Evolutionary conservation across 1,139 yeast genomes (phyloP).

Genomic region (Saccharomyces hybrid): DNA sequence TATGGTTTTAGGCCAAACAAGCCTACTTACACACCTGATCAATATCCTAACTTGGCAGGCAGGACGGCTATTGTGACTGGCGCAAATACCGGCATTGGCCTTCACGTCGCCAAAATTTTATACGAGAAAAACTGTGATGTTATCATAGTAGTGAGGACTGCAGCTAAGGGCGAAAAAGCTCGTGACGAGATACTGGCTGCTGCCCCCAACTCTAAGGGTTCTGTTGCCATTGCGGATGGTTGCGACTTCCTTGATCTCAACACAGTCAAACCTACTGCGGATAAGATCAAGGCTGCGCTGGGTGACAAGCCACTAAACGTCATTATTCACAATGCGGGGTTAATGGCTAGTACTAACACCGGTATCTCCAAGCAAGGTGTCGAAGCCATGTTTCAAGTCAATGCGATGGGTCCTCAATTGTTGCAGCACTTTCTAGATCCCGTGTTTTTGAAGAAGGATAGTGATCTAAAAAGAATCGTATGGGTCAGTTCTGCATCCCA

Average conservation of each 20-base stretch:
- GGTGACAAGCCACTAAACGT: conserved; percentile 33
- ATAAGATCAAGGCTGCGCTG: conserved; percentile 26
- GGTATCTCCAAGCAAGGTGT: conserved; percentile 37
- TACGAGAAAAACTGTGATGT: conserved; percentile 39
- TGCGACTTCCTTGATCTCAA: conserved; percentile 43
- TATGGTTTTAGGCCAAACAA: conserved; percentile 22
- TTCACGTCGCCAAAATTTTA: conserved; percentile 36
- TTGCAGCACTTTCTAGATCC: conserved; percentile 42
- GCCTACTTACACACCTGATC: conserved; percentile 34
- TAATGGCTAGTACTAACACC: conserved; percentile 38
- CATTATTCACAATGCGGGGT: conserved; percentile 47
- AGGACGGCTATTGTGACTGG: conserved; percentile 42
- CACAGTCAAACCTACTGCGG: conserved; percentile 38
- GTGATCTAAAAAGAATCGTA: conserved; percentile 35
- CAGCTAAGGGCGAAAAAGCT: conserved; percentile 33
- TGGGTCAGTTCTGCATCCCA: conserved; percentile 44
- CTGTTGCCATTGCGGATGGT: conserved; percentile 22
- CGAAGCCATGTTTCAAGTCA: conserved; percentile 44
- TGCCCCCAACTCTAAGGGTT: conserved; percentile 19
- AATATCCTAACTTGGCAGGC: conserved; percentile 41
- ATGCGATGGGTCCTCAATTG: conserved; percentile 44
- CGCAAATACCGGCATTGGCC: conserved; percentile 43
- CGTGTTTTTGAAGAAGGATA: conserved; percentile 30
- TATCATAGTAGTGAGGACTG: conserved; percentile 37
- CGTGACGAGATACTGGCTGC: conserved; percentile 30